phyloP scores from a whole-genome alignment of 371 early-diverging fungal species.

The Syncephalastrum sp. region DNA sequence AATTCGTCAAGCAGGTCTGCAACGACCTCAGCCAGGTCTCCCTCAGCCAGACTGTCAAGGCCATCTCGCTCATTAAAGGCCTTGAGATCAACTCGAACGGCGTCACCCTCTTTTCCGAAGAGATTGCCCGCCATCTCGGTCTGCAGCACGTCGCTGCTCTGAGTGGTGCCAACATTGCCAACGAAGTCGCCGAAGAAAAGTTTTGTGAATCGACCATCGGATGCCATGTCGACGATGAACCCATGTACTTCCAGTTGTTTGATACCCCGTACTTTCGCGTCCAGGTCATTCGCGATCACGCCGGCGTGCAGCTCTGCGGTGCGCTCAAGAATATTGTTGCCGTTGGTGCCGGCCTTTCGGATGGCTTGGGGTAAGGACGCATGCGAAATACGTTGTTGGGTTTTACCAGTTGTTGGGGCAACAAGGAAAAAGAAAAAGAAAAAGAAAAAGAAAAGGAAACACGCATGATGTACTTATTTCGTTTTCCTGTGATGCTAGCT shows the following conservation, averaged over 20 bases:
- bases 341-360: constrained; percentile 96
- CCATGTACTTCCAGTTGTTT: constrained; percentile 81
- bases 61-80: constrained; percentile 96
- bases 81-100: constrained; percentile 77
- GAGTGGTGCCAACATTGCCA: constrained; percentile 99
- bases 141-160: constrained; percentile 82
- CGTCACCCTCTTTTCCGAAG: constrained; percentile 84
- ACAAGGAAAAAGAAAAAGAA: not conserved
- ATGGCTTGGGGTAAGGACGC: constrained; percentile 60
- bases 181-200: constrained; percentile 93
- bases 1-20: constrained; percentile 89
- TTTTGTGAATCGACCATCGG: constrained; percentile 98
- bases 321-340: constrained; percentile 99
- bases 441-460: not conserved
- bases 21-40: constrained; percentile 55
- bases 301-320: constrained; percentile 97
- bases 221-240: constrained; percentile 70
- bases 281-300: constrained; percentile 82
- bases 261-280: constrained; percentile 88
- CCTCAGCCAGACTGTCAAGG: constrained; percentile 41
- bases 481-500: constrained; percentile 20
- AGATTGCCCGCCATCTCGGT: constrained; percentile 76
- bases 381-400: constrained; percentile 6
- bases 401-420: constrained; percentile 34
- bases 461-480: constrained; percentile 1